A percentile compares a stretch with the other conserved stretches of the same genome.
Evolutionary conservation across 2,329 filamentous ascomycete species (phyloP).

Genomic region (Monilinia laxa): DNA sequence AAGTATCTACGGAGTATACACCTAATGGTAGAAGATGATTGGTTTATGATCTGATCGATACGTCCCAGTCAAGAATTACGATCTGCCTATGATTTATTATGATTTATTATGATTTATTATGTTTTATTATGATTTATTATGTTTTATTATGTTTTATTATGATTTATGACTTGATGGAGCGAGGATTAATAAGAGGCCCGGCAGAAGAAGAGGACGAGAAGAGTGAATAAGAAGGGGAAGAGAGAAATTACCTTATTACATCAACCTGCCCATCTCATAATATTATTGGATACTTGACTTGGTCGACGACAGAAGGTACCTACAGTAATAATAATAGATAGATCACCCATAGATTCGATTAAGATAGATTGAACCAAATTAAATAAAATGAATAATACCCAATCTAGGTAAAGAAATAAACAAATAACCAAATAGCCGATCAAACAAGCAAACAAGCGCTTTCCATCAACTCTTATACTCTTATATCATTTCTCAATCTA

Average conservation of each 20-base stretch:
- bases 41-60: neutral
- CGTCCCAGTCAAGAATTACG: neutral
- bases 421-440: too few species aligned
- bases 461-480: neutral
- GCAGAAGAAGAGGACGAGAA: neutral
- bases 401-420: too few species aligned
- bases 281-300: too few species aligned
- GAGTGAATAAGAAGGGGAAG: constrained; percentile 3
- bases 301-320: too few species aligned
- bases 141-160: neutral
- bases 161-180: neutral
- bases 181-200: neutral
- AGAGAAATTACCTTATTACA: constrained; percentile 15
- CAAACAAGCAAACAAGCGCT: constrained; percentile 22
- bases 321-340: too few species aligned
- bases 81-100: neutral
- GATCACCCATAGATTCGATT: too few species aligned
- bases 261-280: too few species aligned
- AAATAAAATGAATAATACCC: too few species aligned
- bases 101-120: neutral
- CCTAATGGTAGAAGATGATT: neutral
- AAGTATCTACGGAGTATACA: too few species aligned
- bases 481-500: too few species aligned
- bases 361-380: too few species aligned
- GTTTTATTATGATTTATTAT: neutral